Evolutionary conservation across 2,329 filamentous ascomycete species (phyloP).

Genomic region (Apiospora saccharicola): DNA sequence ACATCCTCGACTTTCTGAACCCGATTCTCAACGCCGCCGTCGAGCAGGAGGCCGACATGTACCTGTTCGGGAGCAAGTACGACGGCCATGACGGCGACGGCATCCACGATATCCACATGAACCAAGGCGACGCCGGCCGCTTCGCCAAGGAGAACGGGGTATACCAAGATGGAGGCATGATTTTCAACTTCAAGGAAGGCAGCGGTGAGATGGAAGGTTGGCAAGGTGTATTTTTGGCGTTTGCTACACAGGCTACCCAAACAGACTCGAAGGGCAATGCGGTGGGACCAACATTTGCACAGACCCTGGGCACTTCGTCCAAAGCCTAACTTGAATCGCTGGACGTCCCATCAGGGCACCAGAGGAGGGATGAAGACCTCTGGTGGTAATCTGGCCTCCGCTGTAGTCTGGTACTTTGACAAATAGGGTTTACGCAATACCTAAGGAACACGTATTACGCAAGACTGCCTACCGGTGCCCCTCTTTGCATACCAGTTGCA

Average conservation of each 20-base stretch:
- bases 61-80: conserved; percentile 20
- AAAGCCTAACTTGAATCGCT: not conserved
- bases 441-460: not conserved
- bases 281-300: not conserved
- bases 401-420: not conserved
- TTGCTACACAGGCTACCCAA: conserved; percentile 20
- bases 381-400: not conserved
- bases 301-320: not conserved
- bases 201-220: conserved; percentile 12
- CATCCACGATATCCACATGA: conserved; percentile 22
- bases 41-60: conserved; percentile 8
- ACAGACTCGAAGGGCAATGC: conserved; percentile 15
- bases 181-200: conserved; percentile 12
- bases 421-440: not conserved
- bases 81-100: not conserved
- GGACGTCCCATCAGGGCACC: not conserved
- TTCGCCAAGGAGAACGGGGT: conserved; percentile 18
- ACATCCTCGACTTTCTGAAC: conserved; percentile 10
- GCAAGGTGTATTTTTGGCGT: conserved; percentile 18
- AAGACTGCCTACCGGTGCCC: conserved; percentile 10
- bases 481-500: conserved; percentile 3
- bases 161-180: conserved; percentile 13
- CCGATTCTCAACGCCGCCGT: conserved; percentile 15
- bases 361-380: no score
- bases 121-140: conserved; percentile 3